phyloP scores from a whole-genome alignment of 2,329 filamentous ascomycete species.

The Alternaria rosae region DNA sequence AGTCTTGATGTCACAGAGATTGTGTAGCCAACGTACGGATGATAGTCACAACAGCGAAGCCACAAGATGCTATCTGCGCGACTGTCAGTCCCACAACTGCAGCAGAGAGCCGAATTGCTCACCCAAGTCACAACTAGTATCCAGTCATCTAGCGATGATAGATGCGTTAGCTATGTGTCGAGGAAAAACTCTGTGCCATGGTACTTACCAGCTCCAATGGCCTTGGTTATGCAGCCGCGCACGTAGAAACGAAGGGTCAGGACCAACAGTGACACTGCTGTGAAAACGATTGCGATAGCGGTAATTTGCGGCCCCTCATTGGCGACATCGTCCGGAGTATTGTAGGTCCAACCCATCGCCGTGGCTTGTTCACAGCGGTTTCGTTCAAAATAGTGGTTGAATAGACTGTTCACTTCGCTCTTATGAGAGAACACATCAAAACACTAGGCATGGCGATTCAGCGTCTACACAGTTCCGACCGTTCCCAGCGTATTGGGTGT shows the following conservation, averaged over 20 bases:
- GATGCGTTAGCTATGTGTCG: neutral
- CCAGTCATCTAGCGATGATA: conserved; percentile 15
- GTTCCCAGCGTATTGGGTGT: neutral
- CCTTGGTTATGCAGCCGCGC: conserved; percentile 19
- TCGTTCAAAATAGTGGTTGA: neutral
- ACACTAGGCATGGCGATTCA: neutral
- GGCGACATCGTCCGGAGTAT: conserved; percentile 9
- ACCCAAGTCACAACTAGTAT: conserved; percentile 21
- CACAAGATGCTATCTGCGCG: conserved; percentile 16
- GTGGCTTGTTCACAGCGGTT: neutral
- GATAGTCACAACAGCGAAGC: conserved; percentile 20
- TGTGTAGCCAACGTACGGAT: conserved; percentile 11
- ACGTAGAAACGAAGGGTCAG: conserved; percentile 21
- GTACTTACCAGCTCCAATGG: conserved; percentile 19
- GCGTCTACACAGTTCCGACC: neutral
- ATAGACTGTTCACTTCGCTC: neutral
- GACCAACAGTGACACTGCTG: conserved; percentile 8
- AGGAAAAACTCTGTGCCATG: neutral
- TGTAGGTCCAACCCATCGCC: conserved; percentile 23
- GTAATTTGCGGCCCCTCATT: conserved; percentile 16
- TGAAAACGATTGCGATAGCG: conserved; percentile 12
- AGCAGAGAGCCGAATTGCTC: neutral
- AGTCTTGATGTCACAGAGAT: neutral
- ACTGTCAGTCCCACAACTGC: neutral
- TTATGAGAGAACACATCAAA: neutral